Evolutionary conservation across 192 early-diverging fungal species (phyloP).

Genomic region (Funneliformis mosseae): DNA sequence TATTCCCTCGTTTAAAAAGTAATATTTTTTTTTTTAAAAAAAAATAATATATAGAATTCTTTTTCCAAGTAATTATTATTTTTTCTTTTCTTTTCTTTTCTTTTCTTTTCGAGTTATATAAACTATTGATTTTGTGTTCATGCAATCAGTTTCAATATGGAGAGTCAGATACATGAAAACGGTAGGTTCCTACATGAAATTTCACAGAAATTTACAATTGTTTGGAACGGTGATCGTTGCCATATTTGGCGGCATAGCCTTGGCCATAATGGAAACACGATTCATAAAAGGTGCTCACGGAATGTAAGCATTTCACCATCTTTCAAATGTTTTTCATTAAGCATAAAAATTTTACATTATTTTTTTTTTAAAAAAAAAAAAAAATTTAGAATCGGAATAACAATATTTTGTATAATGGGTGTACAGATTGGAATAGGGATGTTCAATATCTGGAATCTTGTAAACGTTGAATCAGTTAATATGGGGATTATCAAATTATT

Average conservation of each 20-base stretch:
- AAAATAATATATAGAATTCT: background rate
- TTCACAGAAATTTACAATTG: conserved; percentile 31
- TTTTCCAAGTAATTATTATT: conserved; percentile 10
- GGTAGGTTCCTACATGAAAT: background rate
- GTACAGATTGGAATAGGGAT: conserved; percentile 22
- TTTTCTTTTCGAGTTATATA: background rate
- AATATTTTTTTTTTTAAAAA: background rate
- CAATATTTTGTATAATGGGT: conserved; percentile 5
- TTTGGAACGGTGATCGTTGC: conserved; percentile 23
- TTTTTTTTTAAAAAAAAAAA: too few relatives aligned
- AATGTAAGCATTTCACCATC: background rate
- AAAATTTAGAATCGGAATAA: conserved; percentile 31
- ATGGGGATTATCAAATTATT: conserved; percentile 8
- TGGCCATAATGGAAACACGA: background rate
- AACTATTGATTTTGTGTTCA: background rate
- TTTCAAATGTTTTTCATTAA: background rate
- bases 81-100: background rate
- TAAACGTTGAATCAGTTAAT: conserved; percentile 27
- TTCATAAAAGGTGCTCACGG: background rate
- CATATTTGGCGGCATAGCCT: conserved; percentile 29
- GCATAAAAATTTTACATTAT: background rate
- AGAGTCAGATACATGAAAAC: conserved; percentile 26
- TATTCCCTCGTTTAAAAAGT: background rate
- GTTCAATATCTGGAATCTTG: conserved; percentile 6
- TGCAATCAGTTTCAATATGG: conserved; percentile 5